phyloP scores from a whole-genome alignment of 257 asterid species.

The Solanum clarkiae region DNA sequence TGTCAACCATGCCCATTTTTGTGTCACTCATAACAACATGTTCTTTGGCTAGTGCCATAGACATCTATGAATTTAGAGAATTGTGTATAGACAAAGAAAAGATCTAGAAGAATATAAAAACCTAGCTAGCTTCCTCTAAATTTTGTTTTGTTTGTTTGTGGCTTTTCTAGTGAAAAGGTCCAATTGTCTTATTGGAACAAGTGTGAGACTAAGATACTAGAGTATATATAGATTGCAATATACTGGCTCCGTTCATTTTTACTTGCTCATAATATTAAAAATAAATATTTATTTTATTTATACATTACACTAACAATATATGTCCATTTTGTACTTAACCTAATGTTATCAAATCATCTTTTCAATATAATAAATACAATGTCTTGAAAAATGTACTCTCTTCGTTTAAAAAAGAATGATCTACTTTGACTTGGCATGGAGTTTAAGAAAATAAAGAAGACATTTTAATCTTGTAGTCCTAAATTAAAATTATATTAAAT shows the following conservation, averaged over 20 bases:
- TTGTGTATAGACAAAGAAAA: not conserved
- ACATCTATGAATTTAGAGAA: not conserved
- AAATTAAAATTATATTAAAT: no score
- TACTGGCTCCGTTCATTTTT: not conserved
- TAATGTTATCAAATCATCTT: no score
- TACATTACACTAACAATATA: no score
- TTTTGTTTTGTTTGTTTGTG: not conserved
- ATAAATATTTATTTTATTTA: not conserved
- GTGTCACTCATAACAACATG: constrained; percentile 30
- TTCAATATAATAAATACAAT: no score
- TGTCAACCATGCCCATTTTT: constrained; percentile 21
- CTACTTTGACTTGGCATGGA: no score
- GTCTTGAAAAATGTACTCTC: no score
- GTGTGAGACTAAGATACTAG: not conserved
- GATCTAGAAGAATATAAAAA: not conserved
- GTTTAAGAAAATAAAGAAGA: no score
- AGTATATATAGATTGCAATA: not conserved
- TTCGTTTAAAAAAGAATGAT: no score
- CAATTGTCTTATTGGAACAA: not conserved
- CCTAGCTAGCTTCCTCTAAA: not conserved
- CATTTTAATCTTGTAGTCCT: no score
- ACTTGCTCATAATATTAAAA: not conserved
- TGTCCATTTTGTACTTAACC: no score
- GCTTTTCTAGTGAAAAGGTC: not conserved
- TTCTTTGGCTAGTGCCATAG: constrained; percentile 47